Conservation (phyloP, 2,329 filamentous ascomycete species). For the Sporothrix schenckii region DNA sequence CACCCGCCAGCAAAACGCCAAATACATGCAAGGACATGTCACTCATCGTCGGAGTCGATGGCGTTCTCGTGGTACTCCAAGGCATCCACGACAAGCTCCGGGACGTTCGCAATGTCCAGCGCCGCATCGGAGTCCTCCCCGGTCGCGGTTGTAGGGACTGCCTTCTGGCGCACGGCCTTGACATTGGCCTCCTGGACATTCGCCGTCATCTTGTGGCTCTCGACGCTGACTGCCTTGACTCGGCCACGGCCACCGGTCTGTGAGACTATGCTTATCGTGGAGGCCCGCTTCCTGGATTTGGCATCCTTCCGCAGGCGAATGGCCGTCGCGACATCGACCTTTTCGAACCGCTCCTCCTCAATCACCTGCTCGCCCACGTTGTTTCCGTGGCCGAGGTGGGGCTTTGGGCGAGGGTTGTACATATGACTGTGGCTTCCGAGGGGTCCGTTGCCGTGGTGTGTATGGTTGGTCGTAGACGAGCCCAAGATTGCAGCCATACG, state of each 20-base stretch:
- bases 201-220: not conserved
- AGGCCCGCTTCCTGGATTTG: slow-evolving; percentile 40
- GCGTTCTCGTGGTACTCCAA: not conserved
- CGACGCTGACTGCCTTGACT: slow-evolving; percentile 26
- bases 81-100: not conserved
- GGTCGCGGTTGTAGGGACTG: not conserved
- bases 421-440: slow-evolving; percentile 26
- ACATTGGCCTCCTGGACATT: not conserved
- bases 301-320: slow-evolving; percentile 42
- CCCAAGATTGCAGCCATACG: slow-evolving; percentile 31
- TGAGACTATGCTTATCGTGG: slow-evolving; percentile 17
- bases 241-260: slow-evolving; percentile 5
- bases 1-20: not conserved
- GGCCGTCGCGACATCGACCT: slow-evolving; percentile 40
- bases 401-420: slow-evolving; percentile 20
- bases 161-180: slow-evolving; percentile 16
- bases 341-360: slow-evolving; percentile 36
- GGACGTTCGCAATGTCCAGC: not conserved
- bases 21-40: not conserved
- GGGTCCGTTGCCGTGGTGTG: not conserved
- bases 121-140: not conserved
- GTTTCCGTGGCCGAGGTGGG: slow-evolving; percentile 26
- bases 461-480: not conserved
- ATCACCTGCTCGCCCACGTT: slow-evolving; percentile 35
- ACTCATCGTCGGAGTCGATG: not conserved